A percentile compares a stretch with the other conserved stretches of the same genome.
phyloP scores from a whole-genome alignment of 441 rosid genomes.

The Gossypium schwendimanii region DNA sequence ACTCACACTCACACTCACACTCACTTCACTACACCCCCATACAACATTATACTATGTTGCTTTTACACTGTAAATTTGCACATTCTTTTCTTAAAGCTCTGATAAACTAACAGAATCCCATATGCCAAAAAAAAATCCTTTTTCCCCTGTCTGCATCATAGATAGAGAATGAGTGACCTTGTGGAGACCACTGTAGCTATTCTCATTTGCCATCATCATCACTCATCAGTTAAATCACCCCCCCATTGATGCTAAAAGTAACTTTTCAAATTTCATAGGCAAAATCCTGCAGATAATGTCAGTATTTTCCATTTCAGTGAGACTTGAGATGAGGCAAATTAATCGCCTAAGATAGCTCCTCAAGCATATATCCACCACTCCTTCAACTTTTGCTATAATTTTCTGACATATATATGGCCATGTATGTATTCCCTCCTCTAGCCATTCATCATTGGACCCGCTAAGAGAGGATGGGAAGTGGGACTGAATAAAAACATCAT shows the following conservation, averaged over 20 bases:
- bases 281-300: background rate
- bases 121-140: background rate
- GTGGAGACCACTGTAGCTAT: constrained; percentile 27
- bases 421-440: background rate
- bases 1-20: background rate
- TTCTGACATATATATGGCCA: background rate
- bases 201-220: constrained; percentile 16
- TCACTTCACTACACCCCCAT: background rate
- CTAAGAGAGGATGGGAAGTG: background rate
- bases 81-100: constrained; percentile 10
- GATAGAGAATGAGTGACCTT: constrained; percentile 25
- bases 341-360: background rate
- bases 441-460: background rate
- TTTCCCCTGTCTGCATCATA: constrained; percentile 11
- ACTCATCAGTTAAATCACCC: background rate
- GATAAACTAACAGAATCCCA: constrained; percentile 14
- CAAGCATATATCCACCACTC: background rate
- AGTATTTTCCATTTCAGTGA: background rate
- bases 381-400: background rate
- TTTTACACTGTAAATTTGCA: constrained; percentile 8
- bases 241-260: constrained; percentile 6
- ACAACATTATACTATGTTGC: background rate
- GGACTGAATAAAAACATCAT: background rate
- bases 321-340: background rate
- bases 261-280: background rate